Evolutionary conservation across 805 yeast genomes (phyloP), one percentile per base, ranked within the genome.

Genomic region (Maudiozyma barnettii): DNA sequence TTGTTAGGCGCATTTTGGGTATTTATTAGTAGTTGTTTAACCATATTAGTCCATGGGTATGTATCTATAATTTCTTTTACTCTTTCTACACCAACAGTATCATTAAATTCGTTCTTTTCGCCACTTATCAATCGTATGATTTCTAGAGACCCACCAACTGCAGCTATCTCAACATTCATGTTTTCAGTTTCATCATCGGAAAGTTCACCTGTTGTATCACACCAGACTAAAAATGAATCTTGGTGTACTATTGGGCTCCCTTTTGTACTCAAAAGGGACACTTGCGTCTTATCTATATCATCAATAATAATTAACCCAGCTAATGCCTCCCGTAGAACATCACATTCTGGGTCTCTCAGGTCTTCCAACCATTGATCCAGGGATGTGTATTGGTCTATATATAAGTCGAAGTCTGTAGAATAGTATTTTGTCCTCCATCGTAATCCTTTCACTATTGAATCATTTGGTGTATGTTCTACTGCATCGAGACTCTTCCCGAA

Each of bases 51-150:
- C 82, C 83, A 78, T 23, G 69, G 72, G 49, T 75, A 72, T 1
- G 75, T 64, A 43, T 78, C 76, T 5, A 78, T 52, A 2, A 76
- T 55, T 48, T 78, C 81, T 36, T 53, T 52, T 2, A 77, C 47
- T 48, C 82, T 56, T 36, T 64, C 68, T 13, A 58, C 54, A 0
- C 82, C 82, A 1, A 63, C 14, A 21, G 56, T 64, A 41, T 76
- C 82, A 19, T 57, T 57, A 50, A 48, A 75, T 52, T 75, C 76
- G 52, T 74, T 74, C 14, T 53, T 41, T 4, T 61, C 61, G 19
- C 55, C 45, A n/a, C 8, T n/a, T 13, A 30, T 18, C 12, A 45
- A 19, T 6, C 33, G 37, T 14, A 41, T 29, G 12, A 45, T 10
- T 20, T 45, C 45, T 12, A 42, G 4, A 14, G 29, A 26, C 14